phyloP scores from a whole-genome alignment of 768 basidiomycete genomes.

The Podaxis sp. region DNA sequence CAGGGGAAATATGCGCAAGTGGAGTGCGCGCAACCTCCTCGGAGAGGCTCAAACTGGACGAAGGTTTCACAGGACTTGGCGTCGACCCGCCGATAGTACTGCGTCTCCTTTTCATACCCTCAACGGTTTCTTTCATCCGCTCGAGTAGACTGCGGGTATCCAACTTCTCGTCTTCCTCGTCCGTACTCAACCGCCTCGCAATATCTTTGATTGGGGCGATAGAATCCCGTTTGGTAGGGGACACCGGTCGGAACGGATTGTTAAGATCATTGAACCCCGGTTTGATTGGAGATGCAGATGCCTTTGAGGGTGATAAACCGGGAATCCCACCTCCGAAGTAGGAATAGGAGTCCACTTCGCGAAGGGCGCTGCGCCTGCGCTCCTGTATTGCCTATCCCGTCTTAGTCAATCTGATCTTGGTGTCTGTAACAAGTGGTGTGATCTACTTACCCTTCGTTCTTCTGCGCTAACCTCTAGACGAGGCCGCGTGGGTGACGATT shows the following conservation, averaged over 20 bases:
- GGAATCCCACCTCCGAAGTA: constrained; percentile 57
- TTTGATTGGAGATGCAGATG: constrained; percentile 18
- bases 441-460: constrained; percentile 40
- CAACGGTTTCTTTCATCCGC: constrained; percentile 49
- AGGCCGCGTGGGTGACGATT: constrained; percentile 18
- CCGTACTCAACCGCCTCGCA: constrained; percentile 17
- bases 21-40: constrained; percentile 2
- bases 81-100: constrained; percentile 27
- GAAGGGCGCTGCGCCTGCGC: constrained; percentile 58
- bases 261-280: constrained; percentile 15
- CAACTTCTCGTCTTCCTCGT: constrained; percentile 33
- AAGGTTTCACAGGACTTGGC: constrained; percentile 6
- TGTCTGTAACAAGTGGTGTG: background rate
- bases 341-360: constrained; percentile 39
- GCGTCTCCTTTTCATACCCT: constrained; percentile 45
- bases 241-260: constrained; percentile 17
- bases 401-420: constrained; percentile 19
- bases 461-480: constrained; percentile 36
- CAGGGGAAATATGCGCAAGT: background rate
- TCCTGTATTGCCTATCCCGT: constrained; percentile 54
- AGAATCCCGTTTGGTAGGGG: constrained; percentile 8
- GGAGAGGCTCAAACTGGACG: background rate
- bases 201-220: constrained; percentile 17
- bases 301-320: constrained; percentile 42
- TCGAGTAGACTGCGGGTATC: constrained; percentile 45